These are phyloP conservation scores for Boletus insuetus DNA, from an alignment of 768 basidiomycete species.

Conservation along the genomic window DNA sequence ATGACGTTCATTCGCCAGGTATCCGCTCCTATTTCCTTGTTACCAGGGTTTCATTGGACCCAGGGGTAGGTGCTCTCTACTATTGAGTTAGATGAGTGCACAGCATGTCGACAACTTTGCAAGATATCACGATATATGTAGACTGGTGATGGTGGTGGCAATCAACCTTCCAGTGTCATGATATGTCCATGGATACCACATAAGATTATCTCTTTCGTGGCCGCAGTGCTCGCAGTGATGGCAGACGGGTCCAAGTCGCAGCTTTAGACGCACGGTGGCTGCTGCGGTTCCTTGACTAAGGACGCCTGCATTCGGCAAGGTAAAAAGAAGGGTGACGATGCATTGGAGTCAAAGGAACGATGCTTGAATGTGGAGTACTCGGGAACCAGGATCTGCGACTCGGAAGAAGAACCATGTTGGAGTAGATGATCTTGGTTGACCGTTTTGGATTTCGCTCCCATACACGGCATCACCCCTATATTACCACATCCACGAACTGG, in stretches of 20 bases:
- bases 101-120: slow-evolving; percentile 6
- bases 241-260: neutral
- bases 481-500: no score
- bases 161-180: neutral
- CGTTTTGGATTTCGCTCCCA: slow-evolving; percentile 7
- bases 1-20: neutral
- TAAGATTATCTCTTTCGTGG: neutral
- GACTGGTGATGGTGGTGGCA: slow-evolving; percentile 1
- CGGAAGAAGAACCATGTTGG: no score
- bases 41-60: neutral
- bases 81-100: neutral
- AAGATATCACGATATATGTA: neutral
- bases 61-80: neutral
- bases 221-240: neutral
- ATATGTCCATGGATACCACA: neutral
- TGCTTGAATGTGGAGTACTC: neutral
- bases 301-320: neutral
- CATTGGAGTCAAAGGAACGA: neutral
- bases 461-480: slow-evolving; percentile 16
- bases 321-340: neutral
- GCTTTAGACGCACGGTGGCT: neutral
- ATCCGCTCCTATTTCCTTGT: neutral
- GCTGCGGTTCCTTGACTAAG: slow-evolving; percentile 3
- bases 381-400: no score
- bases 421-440: slow-evolving; percentile 8